A percentile compares a stretch with the other conserved stretches of the same genome.
Evolutionary conservation across 441 rosid species (phyloP).

Genomic region (Brassica hybrid): DNA sequence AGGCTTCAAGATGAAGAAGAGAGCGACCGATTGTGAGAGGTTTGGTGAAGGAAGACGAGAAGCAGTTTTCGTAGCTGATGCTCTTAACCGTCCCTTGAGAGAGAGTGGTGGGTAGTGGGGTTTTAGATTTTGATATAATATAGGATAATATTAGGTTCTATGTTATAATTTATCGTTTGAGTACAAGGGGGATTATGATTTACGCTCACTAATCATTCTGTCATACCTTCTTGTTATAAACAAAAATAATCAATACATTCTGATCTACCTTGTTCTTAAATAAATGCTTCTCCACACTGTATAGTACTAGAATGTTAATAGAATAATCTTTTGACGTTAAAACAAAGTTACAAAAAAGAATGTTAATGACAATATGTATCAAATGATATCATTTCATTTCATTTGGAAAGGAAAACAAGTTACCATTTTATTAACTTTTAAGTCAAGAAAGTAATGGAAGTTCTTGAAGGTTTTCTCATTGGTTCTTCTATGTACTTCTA

Average conservation of each 20-base stretch:
- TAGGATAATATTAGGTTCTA: too few relatives aligned
- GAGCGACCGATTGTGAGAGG: conserved; percentile 25
- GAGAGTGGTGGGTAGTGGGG: conserved; percentile 26
- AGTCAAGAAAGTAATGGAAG: conserved; percentile 29
- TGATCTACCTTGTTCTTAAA: not conserved
- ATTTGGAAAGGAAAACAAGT: conserved; percentile 16
- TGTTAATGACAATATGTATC: not conserved
- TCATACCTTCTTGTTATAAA: not conserved
- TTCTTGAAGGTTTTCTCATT: conserved; percentile 32
- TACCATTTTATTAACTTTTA: conserved; percentile 27
- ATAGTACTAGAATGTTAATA: not conserved
- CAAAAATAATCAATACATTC: not conserved
- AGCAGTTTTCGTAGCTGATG: conserved; percentile 57
- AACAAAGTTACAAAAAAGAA: not conserved
- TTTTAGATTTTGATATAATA: too few relatives aligned
- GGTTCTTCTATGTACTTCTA: conserved; percentile 29
- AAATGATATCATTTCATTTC: not conserved
- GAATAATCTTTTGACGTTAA: too few relatives aligned
- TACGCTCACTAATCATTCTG: conserved; percentile 20
- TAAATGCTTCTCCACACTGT: not conserved
- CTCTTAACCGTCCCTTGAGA: conserved; percentile 39
- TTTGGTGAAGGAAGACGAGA: conserved; percentile 53
- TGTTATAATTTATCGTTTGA: not conserved
- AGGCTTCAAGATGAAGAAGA: conserved; percentile 41
- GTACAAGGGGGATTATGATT: conserved; percentile 10